phyloP scores from a whole-genome alignment of 495 filamentous ascomycete species.

The Penicillium taxi region DNA sequence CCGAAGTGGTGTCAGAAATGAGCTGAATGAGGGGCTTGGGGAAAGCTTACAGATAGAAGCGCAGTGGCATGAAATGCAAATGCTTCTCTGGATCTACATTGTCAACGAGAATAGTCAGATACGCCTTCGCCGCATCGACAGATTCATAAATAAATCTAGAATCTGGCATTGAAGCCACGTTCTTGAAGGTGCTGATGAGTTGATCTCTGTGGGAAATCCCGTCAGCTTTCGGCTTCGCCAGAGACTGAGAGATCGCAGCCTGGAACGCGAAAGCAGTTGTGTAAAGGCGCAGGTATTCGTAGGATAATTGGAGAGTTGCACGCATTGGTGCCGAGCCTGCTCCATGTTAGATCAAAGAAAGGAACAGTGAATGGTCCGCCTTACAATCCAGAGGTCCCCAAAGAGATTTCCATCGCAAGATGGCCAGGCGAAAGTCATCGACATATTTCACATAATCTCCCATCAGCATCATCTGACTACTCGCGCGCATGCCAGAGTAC shows the following conservation, averaged over 20 bases:
- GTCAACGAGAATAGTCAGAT: conserved; percentile 49
- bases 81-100: conserved; percentile 47
- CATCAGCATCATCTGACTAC: conserved; percentile 56
- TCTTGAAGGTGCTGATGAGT: conserved; percentile 39
- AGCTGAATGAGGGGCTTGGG: background rate
- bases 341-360: conserved; percentile 8
- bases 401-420: conserved; percentile 54
- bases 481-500: conserved; percentile 56
- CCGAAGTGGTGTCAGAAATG: conserved; percentile 7
- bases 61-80: conserved; percentile 51
- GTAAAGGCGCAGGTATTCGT: conserved; percentile 57
- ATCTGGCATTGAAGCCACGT: conserved; percentile 50
- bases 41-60: conserved; percentile 46
- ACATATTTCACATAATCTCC: conserved; percentile 61
- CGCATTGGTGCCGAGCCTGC: conserved; percentile 49
- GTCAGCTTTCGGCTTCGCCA: conserved; percentile 36
- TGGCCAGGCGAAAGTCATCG: conserved; percentile 55
- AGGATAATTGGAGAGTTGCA: conserved; percentile 49
- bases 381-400: conserved; percentile 53
- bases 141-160: conserved; percentile 58
- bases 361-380: conserved; percentile 3
- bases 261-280: conserved; percentile 62
- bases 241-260: conserved; percentile 53
- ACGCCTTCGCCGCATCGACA: conserved; percentile 53
- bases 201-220: conserved; percentile 35